Evolutionary conservation across 2,329 filamentous ascomycete species (phyloP).

Genomic region (Aspergillus transmontanensis): DNA sequence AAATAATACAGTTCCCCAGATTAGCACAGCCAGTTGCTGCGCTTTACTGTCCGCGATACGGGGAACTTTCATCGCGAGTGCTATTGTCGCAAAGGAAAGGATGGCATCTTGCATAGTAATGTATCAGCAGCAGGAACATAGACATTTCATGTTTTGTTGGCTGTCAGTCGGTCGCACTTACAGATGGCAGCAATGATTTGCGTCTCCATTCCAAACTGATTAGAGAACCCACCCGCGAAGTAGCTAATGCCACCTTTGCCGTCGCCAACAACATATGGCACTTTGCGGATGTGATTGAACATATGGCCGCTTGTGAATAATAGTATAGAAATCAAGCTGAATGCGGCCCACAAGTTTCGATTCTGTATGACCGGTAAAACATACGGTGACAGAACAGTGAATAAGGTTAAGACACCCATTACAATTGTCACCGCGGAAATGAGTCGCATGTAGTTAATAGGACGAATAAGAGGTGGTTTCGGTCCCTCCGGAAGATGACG

Average conservation of each 20-base stretch:
- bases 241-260: constrained; percentile 85
- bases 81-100: constrained; percentile 86
- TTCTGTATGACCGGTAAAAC: constrained; percentile 80
- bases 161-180: constrained; percentile 56
- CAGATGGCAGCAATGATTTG: constrained; percentile 93
- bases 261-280: constrained; percentile 86
- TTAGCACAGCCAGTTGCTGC: constrained; percentile 79
- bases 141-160: neutral
- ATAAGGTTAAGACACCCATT: constrained; percentile 68
- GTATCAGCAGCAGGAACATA: constrained; percentile 19
- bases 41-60: constrained; percentile 74
- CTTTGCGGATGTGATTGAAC: constrained; percentile 98
- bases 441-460: constrained; percentile 83
- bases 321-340: constrained; percentile 85
- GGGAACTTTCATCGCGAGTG: constrained; percentile 90
- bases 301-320: constrained; percentile 96
- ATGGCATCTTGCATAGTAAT: constrained; percentile 63
- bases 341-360: constrained; percentile 89
- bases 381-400: constrained; percentile 75
- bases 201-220: constrained; percentile 90
- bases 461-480: constrained; percentile 76
- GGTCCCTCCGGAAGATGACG: constrained; percentile 77
- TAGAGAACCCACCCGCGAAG: constrained; percentile 90
- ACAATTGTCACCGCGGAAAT: constrained; percentile 67
- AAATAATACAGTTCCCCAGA: constrained; percentile 77